Evolutionary conservation across 2,329 filamentous ascomycete genomes (phyloP).

Genomic region (Neofusicoccum cordaticola): DNA sequence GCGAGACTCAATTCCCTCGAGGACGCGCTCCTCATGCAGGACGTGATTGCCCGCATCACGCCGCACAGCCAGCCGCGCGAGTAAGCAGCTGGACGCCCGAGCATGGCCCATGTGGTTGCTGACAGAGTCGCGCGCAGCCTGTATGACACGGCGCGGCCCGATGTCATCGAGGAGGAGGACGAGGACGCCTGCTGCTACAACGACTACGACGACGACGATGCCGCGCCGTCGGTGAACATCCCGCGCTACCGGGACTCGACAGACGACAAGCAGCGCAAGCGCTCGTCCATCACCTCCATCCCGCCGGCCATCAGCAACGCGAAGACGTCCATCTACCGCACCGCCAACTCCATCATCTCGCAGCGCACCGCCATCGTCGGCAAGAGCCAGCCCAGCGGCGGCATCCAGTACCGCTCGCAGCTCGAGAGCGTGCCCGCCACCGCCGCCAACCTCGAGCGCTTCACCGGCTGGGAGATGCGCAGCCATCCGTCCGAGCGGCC

Average conservation of each 20-base stretch:
- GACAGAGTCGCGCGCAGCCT: neutral
- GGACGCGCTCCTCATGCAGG: neutral
- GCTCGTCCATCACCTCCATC: neutral
- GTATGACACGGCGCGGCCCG: neutral
- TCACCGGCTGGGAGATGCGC: neutral
- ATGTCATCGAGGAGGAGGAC: conserved; percentile 11
- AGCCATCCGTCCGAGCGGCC: neutral
- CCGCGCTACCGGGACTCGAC: neutral
- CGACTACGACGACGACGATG: conserved; percentile 5
- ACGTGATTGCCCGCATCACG: neutral
- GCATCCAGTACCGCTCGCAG: neutral
- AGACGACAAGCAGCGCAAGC: neutral
- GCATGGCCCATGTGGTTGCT: neutral
- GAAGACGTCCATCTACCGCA: conserved; percentile 7
- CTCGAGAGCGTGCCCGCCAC: neutral
- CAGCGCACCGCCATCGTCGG: neutral
- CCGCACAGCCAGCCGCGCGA: neutral
- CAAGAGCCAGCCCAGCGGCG: neutral
- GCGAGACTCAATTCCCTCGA: neutral
- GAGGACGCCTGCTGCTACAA: neutral
- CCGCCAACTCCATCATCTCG: conserved; percentile 10
- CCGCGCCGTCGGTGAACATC: conserved; percentile 9
- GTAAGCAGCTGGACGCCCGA: neutral
- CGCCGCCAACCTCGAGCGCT: neutral
- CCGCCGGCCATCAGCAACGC: neutral